These are phyloP conservation scores for Hyphopichia pseudoburtonii DNA, from an alignment of 1,139 yeast genomes.

Conservation along the genomic window DNA sequence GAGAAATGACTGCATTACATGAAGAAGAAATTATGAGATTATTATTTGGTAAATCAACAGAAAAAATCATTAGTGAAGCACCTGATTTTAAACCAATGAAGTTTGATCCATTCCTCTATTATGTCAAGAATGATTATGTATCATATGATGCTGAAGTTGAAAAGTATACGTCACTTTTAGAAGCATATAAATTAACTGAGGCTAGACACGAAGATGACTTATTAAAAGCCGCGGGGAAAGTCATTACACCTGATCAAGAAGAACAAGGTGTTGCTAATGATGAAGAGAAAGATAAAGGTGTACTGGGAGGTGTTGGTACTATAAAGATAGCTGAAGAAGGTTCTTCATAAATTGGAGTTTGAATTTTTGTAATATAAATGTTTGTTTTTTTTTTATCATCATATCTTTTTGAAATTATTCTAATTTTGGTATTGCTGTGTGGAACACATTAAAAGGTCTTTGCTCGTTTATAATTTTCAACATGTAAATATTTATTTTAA, in stretches of 20 bases:
- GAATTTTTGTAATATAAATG: no score
- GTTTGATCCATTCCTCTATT: conserved; percentile 35
- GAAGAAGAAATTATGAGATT: conserved; percentile 37
- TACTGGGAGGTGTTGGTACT: not conserved
- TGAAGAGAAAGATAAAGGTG: not conserved
- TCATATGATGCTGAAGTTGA: conserved; percentile 27
- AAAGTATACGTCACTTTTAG: conserved; percentile 16
- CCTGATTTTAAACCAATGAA: conserved; percentile 34
- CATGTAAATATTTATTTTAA: no score
- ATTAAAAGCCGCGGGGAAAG: not conserved
- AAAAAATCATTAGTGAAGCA: conserved; percentile 19
- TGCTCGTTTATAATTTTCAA: no score
- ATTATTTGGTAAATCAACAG: conserved; percentile 31
- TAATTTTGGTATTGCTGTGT: no score
- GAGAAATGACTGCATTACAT: conserved; percentile 35
- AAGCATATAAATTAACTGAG: conserved; percentile 8
- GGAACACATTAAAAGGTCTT: no score
- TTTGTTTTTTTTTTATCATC: no score
- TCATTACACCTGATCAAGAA: not conserved
- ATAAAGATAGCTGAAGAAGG: not conserved
- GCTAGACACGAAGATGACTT: not conserved
- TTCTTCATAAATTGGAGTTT: no score
- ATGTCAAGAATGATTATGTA: conserved; percentile 23
- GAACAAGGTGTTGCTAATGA: not conserved
- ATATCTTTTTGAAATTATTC: no score